Evolutionary conservation across 2,329 filamentous ascomycete species (phyloP), one percentile per base, ranked within the genome.

Genomic region (Huntiella decipiens): DNA sequence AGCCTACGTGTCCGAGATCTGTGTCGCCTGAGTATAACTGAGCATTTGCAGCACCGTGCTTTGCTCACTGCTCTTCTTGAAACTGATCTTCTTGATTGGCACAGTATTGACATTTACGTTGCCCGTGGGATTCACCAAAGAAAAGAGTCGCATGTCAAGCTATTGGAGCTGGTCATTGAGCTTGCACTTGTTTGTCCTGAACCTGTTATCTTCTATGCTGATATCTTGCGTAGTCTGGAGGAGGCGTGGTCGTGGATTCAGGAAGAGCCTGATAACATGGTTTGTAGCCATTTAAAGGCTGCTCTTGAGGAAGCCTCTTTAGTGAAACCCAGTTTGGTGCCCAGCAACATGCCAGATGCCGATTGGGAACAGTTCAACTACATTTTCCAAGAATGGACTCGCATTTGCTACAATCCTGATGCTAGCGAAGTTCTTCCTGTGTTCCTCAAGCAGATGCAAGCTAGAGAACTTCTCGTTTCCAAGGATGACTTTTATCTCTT

Each of bases 331-430:
- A 52, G 57, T 51, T 28, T 28, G 22, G 22, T 28, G 22, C 58
- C 51, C 58, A 11, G 13, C 8, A 65, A 43, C 66, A 68, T 46
- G 60, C 68, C 67, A 28, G 74, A 70, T 16, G 73, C 79, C 47
- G 70, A 74, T 43, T 78, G 78, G 53, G 84, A 93, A 51, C 85
- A 95, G 59, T 76, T 93, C 62, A 85, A 92, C 54, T 96, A 98
- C 57, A 72, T 95, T 15, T 95, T 98, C 56, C 86, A 88, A 38
- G 91, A 98, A 63, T 98, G 91, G 91, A 74, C 88, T 22, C 77
- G 80, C 50, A 71, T 95, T 5, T 80, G 72, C 63, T 81, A 81
- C 60, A 83, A 85, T 54, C 72, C 77, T n/a, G 76, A 79, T 53
- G 75, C 79, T 3, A 77, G 79, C 3, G 80, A 85, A 51, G 82